These are phyloP conservation scores for Epichloe aotearoae DNA, from an alignment of 2,329 filamentous ascomycete genomes.

Conservation along the genomic window DNA sequence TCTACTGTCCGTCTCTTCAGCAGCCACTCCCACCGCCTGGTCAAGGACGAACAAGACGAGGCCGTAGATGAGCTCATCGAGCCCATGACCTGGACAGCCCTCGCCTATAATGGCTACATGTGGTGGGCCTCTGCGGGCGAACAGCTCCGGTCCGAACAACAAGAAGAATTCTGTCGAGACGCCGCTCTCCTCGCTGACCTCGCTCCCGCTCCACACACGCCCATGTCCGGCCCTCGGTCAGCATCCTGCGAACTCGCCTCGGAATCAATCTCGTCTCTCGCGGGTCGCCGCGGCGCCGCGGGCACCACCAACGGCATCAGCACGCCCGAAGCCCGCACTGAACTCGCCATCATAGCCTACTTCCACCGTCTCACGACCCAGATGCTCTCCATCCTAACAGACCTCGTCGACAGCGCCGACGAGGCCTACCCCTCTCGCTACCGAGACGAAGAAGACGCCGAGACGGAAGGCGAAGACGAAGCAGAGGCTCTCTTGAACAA, in stretches of 20 bases:
- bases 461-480: constrained; percentile 14
- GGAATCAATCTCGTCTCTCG: constrained; percentile 33
- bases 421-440: constrained; percentile 25
- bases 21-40: constrained; percentile 13
- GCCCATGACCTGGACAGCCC: constrained; percentile 53
- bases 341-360: constrained; percentile 65
- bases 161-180: constrained; percentile 44
- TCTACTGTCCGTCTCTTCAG: constrained; percentile 14
- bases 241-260: constrained; percentile 22
- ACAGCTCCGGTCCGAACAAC: constrained; percentile 46
- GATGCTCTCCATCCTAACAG: constrained; percentile 48
- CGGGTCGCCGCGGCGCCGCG: constrained; percentile 20
- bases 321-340: constrained; percentile 27
- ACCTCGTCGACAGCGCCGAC: constrained; percentile 40
- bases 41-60: constrained; percentile 30
- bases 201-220: constrained; percentile 17
- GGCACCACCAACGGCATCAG: not conserved
- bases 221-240: constrained; percentile 18
- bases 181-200: constrained; percentile 42
- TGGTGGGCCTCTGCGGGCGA: constrained; percentile 84
- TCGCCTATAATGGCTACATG: constrained; percentile 74
- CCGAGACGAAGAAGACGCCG: constrained; percentile 23
- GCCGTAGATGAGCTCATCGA: constrained; percentile 45
- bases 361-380: constrained; percentile 64
- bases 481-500: constrained; percentile 12